Conservation (phyloP, 768 basidiomycete species). For the Porphyrellus cyaneotinctus region DNA sequence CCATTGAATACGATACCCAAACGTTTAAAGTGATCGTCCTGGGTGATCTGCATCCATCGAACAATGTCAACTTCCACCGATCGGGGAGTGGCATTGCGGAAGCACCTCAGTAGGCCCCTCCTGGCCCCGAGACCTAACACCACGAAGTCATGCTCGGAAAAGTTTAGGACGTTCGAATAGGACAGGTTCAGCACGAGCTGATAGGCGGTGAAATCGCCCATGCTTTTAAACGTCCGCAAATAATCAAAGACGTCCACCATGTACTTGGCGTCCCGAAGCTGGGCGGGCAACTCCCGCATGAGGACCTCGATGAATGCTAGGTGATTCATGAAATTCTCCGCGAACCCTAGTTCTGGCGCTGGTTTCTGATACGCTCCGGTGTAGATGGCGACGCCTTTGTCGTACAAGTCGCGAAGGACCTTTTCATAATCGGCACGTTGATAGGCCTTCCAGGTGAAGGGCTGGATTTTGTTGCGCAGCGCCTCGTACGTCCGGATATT, state of each 20-base stretch:
- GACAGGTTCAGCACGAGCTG: constrained; percentile 62
- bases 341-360: constrained; percentile 51
- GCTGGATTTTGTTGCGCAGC: constrained; percentile 48
- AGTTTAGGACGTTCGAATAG: constrained; percentile 55
- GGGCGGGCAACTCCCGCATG: constrained; percentile 54
- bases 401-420: constrained; percentile 45
- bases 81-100: constrained; percentile 41
- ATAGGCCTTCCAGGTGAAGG: constrained; percentile 60
- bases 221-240: constrained; percentile 56
- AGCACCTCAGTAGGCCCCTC: constrained; percentile 67
- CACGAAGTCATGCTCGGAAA: constrained; percentile 66
- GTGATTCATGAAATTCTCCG: constrained; percentile 53
- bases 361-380: constrained; percentile 71
- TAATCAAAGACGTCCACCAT: constrained; percentile 62
- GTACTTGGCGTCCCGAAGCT: constrained; percentile 47
- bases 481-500: constrained; percentile 69
- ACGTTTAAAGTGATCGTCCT: constrained; percentile 57
- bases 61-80: constrained; percentile 57
- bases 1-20: constrained; percentile 51
- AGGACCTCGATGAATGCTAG: constrained; percentile 54
- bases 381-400: constrained; percentile 48
- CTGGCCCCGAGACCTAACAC: constrained; percentile 63
- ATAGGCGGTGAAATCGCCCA: constrained; percentile 72
- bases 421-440: constrained; percentile 47
- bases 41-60: constrained; percentile 58